Evolutionary conservation across 805 yeast genomes (phyloP).

Genomic region (Kuraishia ogatae): DNA sequence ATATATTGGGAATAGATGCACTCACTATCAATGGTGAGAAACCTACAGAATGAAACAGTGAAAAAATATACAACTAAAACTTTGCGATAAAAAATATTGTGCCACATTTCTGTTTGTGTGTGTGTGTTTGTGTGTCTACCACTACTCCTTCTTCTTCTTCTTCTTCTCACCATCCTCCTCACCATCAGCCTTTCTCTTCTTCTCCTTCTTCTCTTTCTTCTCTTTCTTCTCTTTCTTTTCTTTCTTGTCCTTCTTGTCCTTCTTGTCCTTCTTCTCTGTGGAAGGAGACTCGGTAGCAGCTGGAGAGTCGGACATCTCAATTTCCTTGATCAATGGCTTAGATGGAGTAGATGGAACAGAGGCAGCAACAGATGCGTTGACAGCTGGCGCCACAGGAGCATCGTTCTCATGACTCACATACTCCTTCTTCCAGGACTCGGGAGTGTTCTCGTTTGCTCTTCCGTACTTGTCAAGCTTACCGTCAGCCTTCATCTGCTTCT

Average conservation of each 20-base stretch:
- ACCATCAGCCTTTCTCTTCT: slow-evolving; percentile 7
- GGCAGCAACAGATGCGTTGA: slow-evolving; percentile 37
- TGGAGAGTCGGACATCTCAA: slow-evolving; percentile 23
- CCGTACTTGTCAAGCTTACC: slow-evolving; percentile 97
- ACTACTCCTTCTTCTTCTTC: slow-evolving; percentile 15
- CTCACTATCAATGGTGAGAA: background rate
- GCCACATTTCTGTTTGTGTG: background rate
- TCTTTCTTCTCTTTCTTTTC: slow-evolving; percentile 53
- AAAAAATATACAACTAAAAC: background rate
- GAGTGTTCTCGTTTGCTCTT: slow-evolving; percentile 88
- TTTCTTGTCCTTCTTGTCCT: slow-evolving; percentile 43
- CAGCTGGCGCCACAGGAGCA: slow-evolving; percentile 51
- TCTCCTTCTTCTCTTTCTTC: slow-evolving; percentile 35
- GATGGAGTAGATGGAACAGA: slow-evolving; percentile 31
- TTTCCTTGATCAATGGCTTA: slow-evolving; percentile 40
- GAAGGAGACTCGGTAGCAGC: slow-evolving; percentile 13
- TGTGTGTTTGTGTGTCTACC: background rate
- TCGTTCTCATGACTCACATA: slow-evolving; percentile 68
- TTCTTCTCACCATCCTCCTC: slow-evolving; percentile 7
- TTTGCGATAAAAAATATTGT: background rate
- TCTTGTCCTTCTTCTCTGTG: slow-evolving; percentile 33
- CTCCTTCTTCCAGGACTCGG: slow-evolving; percentile 81
- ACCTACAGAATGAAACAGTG: background rate
- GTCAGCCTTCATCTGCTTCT: slow-evolving; percentile 95
- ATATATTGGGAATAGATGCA: background rate